Evolutionary conservation across 371 early-diverging fungal genomes (phyloP), one percentile per base, ranked within the genome.

Genomic region (Syncephalastrum sp.): DNA sequence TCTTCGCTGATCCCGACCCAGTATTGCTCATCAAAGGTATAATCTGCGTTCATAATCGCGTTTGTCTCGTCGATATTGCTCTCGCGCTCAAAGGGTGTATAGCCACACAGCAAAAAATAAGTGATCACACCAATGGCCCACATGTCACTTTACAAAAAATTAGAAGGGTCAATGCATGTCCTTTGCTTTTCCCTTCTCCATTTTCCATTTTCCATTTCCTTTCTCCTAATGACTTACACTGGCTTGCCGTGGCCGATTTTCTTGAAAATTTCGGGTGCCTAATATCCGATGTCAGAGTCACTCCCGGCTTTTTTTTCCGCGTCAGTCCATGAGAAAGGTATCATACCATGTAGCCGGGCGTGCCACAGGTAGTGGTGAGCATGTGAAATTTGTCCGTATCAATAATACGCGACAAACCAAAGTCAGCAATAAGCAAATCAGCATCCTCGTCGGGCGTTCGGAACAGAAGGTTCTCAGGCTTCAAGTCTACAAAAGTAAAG

Each of bases 51-150:
- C 51, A 92, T 68, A 59, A 95, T 91, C 29, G 87, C 87, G 44
- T 87, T 70, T 73, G 82, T 83, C 60, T 86, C 88, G 44, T 81
- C 82, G 38, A 75, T 60, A 15, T 76, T 81, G 51, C 73, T 79
- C 41, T 82, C 75, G 10, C 79, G 87, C 62, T 94, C 95, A 81
- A 95, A 97, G 12, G 98, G 98, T 12, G 94, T 87, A 55, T 82
- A 86, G 7, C 98, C 98, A 68, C 89, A 89, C 12, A 95, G 69
- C 67, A 96, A 77, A 42, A 92, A 93, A 70, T 88, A 96, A 3
- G 94, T 82, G 53, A 97, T 90, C 14, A 97, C 93, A 15, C 98
- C 98, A 63, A 95, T 74, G 12, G 92, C 89, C 96, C 96, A 98
- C 68, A 95, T 77, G 62, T 98, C 98, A 21, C 79, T 79, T 61